Conservation (phyloP, 768 basidiomycete genomes). For the Mycena haematopus region DNA sequence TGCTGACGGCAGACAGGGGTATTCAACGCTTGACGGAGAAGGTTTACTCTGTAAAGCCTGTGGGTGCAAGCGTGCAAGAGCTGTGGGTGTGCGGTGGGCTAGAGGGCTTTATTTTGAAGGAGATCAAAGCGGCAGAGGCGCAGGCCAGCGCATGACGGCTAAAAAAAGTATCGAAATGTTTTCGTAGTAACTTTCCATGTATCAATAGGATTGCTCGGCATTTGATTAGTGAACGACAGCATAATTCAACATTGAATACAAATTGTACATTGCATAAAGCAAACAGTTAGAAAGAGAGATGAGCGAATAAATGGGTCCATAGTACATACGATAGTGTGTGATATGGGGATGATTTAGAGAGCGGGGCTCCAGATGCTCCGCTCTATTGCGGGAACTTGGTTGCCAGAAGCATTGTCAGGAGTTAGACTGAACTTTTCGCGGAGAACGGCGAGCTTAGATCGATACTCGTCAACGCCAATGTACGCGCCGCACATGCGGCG, state of each 20-base stretch:
- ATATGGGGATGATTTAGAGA: conserved; percentile 45
- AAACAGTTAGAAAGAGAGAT: not conserved
- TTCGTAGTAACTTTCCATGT: conserved; percentile 22
- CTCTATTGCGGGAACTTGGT: conserved; percentile 35
- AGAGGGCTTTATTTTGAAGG: conserved; percentile 89
- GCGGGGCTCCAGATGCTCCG: conserved; percentile 66
- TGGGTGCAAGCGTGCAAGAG: conserved; percentile 96
- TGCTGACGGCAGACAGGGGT: conserved; percentile 47
- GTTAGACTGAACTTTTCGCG: conserved; percentile 57
- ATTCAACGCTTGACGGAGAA: conserved; percentile 48
- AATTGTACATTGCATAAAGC: conserved; percentile 7
- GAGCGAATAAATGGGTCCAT: conserved; percentile 3
- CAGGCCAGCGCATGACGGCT: not conserved
- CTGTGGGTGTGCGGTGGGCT: conserved; percentile 95
- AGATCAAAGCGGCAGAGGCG: conserved; percentile 52
- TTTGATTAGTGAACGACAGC: not conserved
- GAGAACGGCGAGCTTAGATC: conserved; percentile 76
- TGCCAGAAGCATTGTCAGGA: conserved; percentile 29
- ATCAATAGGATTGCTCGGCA: conserved; percentile 18
- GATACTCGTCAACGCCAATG: conserved; percentile 89
- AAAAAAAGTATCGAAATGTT: conserved; percentile 28
- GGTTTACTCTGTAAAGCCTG: conserved; percentile 71
- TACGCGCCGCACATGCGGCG: conserved; percentile 97
- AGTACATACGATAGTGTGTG: conserved; percentile 8
- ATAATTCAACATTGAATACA: not conserved